phyloP scores from a whole-genome alignment of 768 basidiomycete species.

The Mycena floridula region DNA sequence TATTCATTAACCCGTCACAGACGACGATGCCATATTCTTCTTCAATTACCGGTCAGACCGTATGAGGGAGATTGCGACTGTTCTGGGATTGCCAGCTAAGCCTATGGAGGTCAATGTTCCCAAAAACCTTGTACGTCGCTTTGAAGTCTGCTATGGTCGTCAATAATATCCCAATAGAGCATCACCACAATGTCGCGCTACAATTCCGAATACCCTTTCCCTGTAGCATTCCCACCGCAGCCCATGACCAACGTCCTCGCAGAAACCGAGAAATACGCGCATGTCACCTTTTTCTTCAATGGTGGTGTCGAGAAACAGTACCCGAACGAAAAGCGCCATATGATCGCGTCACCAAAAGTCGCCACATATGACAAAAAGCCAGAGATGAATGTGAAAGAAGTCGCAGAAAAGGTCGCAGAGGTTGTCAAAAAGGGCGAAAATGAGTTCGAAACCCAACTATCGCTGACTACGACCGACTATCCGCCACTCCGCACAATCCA shows the following conservation, averaged over 20 bases:
- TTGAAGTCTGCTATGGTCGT: not conserved
- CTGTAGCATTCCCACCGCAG: conserved; percentile 90
- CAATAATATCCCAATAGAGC: conserved; percentile 34
- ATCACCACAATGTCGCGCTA: conserved; percentile 94
- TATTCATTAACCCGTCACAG: conserved; percentile 26
- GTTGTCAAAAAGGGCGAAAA: conserved; percentile 62
- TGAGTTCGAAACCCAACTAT: conserved; percentile 90
- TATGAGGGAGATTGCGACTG: conserved; percentile 81
- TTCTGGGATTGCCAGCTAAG: conserved; percentile 78
- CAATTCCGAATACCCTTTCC: conserved; percentile 86
- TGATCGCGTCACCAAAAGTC: conserved; percentile 92
- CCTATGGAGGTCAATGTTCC: conserved; percentile 82
- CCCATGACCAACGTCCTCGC: conserved; percentile 92
- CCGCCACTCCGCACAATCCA: too few species aligned
- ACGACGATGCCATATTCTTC: conserved; percentile 85
- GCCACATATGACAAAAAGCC: conserved; percentile 92
- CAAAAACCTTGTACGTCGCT: conserved; percentile 59
- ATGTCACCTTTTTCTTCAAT: conserved; percentile 98
- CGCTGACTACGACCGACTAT: too few species aligned
- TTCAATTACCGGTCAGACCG: conserved; percentile 98
- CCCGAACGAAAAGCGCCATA: conserved; percentile 69
- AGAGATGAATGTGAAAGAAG: conserved; percentile 81
- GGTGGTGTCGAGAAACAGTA: conserved; percentile 95
- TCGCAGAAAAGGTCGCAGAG: conserved; percentile 91
- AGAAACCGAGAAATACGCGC: conserved; percentile 98